These are phyloP conservation scores for Hibiscus syriacus DNA, from an alignment of 345 rosid genomes.

Conservation along the genomic window DNA sequence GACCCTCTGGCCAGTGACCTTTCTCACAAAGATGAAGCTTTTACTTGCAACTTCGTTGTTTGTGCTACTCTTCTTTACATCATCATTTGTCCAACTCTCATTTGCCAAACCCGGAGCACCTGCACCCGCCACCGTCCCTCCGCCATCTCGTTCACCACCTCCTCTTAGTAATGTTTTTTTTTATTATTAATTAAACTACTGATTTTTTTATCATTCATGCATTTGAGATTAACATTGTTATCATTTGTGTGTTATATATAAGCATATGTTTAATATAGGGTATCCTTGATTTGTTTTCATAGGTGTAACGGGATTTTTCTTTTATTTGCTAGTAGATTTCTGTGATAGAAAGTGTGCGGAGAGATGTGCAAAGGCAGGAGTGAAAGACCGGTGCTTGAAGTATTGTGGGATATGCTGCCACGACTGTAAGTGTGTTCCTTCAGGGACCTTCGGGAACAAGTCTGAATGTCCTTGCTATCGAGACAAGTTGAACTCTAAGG, in stretches of 20 bases:
- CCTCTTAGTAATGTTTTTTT: neutral
- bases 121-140: neutral
- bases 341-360: slow-evolving; percentile 51
- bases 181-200: no score
- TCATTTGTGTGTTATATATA: no score
- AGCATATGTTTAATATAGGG: no score
- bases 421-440: slow-evolving; percentile 78
- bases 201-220: neutral
- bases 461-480: slow-evolving; percentile 73
- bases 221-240: neutral
- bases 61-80: slow-evolving; percentile 33
- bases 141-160: neutral
- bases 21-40: slow-evolving; percentile 24
- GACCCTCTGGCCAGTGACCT: no score
- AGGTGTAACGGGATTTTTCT: neutral
- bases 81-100: slow-evolving; percentile 37
- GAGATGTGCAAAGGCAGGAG: slow-evolving; percentile 71
- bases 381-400: slow-evolving; percentile 53
- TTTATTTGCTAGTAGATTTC: slow-evolving; percentile 16
- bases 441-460: slow-evolving; percentile 78
- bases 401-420: slow-evolving; percentile 80
- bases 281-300: no score
- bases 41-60: slow-evolving; percentile 17
- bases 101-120: slow-evolving; percentile 20
- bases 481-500: slow-evolving; percentile 60